phyloP scores from a whole-genome alignment of 1,139 yeast species.

The Candida neerlandica region DNA sequence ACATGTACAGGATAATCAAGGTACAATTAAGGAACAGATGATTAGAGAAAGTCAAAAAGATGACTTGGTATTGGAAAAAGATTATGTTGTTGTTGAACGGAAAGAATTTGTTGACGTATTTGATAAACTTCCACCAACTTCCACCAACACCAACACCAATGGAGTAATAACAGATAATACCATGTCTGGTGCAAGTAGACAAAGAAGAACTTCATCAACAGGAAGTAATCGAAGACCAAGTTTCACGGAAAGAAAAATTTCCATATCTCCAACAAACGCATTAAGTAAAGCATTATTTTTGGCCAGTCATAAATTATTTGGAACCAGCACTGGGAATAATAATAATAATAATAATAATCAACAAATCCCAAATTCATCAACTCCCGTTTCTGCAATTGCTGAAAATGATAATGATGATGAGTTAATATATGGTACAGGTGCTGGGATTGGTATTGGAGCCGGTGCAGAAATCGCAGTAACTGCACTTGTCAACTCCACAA shows the following conservation, averaged over 20 bases:
- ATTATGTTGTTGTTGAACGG: constrained; percentile 93
- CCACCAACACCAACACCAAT: constrained; percentile 39
- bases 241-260: constrained; percentile 59
- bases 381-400: constrained; percentile 10
- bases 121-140: constrained; percentile 79
- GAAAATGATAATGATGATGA: constrained; percentile 6
- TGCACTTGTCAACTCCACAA: constrained; percentile 12
- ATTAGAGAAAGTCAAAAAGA: constrained; percentile 28
- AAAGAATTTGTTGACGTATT: constrained; percentile 93
- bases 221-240: constrained; percentile 49
- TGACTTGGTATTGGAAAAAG: constrained; percentile 64
- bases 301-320: constrained; percentile 87
- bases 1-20: background rate
- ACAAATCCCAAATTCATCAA: constrained; percentile 8
- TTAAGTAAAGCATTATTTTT: constrained; percentile 83
- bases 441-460: background rate
- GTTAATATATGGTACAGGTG: background rate
- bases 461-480: constrained; percentile 13
- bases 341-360: too few relatives aligned
- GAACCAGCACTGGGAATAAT: constrained; percentile 34
- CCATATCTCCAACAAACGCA: constrained; percentile 84
- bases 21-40: constrained; percentile 50
- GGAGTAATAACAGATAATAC: constrained; percentile 10
- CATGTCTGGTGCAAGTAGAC: constrained; percentile 8
- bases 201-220: constrained; percentile 30